A percentile compares a stretch with the other conserved stretches of the same genome.
phyloP scores from a whole-genome alignment of 2,329 filamentous ascomycete genomes.

The Nemania serpens region DNA sequence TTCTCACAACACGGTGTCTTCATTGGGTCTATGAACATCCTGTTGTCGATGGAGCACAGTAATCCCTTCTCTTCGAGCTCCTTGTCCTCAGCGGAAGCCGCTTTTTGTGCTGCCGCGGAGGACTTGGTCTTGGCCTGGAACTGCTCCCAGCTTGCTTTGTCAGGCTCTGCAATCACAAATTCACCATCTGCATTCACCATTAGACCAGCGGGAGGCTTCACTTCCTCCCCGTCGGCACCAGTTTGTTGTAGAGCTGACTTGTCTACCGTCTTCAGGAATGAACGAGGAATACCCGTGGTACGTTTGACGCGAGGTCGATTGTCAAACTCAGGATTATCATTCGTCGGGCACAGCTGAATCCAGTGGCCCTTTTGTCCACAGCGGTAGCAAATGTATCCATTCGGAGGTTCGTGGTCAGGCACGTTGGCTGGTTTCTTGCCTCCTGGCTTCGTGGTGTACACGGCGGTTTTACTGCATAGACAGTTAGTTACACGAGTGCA shows the following conservation, averaged over 20 bases:
- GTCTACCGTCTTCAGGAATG: constrained; percentile 93
- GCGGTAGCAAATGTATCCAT: constrained; percentile 93
- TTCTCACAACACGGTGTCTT: constrained; percentile 98
- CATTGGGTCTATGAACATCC: constrained; percentile 97
- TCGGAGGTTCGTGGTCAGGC: constrained; percentile 89
- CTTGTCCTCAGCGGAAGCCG: constrained; percentile 76
- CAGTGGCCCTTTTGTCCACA: constrained; percentile 98
- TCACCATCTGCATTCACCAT: constrained; percentile 99
- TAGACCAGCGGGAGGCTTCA: constrained; percentile 82
- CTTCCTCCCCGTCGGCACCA: constrained; percentile 73
- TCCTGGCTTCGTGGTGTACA: constrained; percentile 63
- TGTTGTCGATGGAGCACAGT: constrained; percentile 95
- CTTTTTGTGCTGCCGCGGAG: constrained; percentile 80
- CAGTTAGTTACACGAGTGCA: constrained; percentile 15
- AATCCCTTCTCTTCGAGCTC: constrained; percentile 86
- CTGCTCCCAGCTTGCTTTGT: constrained; percentile 95
- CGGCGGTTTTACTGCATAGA: constrained; percentile 60
- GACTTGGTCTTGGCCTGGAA: constrained; percentile 94
- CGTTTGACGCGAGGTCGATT: constrained; percentile 91
- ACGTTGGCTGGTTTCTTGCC: constrained; percentile 73
- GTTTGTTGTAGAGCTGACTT: constrained; percentile 80
- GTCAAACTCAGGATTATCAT: constrained; percentile 95
- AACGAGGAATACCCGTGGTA: constrained; percentile 94
- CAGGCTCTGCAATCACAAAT: constrained; percentile 94
- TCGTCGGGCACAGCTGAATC: constrained; percentile 98